These are phyloP conservation scores for Cystobasidium tubakii DNA, from an alignment of 768 basidiomycete species.

Conservation along the genomic window DNA sequence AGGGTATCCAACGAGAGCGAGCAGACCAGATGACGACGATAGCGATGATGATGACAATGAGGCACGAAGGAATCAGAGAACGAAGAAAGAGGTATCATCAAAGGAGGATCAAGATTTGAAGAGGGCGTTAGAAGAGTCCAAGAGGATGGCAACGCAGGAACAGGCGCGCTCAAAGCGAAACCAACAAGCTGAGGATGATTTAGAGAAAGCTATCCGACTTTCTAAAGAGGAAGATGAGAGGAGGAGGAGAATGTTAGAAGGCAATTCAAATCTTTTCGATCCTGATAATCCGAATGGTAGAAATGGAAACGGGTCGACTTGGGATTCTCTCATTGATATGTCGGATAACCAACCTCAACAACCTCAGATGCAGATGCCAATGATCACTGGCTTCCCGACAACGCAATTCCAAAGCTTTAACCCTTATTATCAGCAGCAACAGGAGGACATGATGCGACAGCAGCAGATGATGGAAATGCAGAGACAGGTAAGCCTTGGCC, in stretches of 20 bases:
- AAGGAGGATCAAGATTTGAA: constrained; percentile 51
- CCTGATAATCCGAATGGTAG: constrained; percentile 53
- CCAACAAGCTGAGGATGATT: constrained; percentile 69
- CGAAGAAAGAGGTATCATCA: constrained; percentile 19
- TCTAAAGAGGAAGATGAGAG: constrained; percentile 85
- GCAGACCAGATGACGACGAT: constrained; percentile 51
- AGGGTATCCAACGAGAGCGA: constrained; percentile 54
- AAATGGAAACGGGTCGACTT: constrained; percentile 37
- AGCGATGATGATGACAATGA: constrained; percentile 37
- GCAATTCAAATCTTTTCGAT: constrained; percentile 62
- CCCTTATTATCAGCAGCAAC: constrained; percentile 56
- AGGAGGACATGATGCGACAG: constrained; percentile 52
- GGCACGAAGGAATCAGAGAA: constrained; percentile 4
- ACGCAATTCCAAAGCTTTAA: constrained; percentile 91
- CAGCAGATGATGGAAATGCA: constrained; percentile 84
- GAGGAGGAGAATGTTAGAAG: constrained; percentile 64
- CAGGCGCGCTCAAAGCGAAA: constrained; percentile 50
- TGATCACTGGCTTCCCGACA: constrained; percentile 36
- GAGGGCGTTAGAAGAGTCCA: constrained; percentile 58
- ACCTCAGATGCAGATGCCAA: constrained; percentile 42
- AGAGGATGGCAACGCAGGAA: constrained; percentile 68
- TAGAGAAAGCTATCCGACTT: constrained; percentile 71
- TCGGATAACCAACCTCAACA: constrained; percentile 56
- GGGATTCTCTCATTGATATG: constrained; percentile 42
- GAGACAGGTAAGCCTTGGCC: constrained; percentile 57